These are phyloP conservation scores for Xenoacremonium recifei DNA, from an alignment of 2,329 filamentous ascomycete genomes.

Conservation along the genomic window DNA sequence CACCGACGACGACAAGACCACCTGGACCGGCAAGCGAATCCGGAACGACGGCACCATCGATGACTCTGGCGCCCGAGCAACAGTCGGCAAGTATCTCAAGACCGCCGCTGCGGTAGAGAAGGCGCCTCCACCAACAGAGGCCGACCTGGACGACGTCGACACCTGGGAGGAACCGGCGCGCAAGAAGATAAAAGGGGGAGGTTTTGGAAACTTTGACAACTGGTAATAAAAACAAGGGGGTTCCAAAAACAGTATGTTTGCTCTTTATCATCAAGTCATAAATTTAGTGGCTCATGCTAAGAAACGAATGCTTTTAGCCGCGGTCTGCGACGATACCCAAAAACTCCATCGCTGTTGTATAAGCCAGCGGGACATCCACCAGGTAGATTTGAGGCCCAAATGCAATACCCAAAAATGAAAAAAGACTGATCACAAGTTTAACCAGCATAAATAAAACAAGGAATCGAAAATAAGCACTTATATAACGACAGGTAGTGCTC, in stretches of 20 bases:
- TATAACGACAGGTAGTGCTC: slow-evolving; percentile 25
- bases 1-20: slow-evolving; percentile 83
- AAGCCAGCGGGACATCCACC: slow-evolving; percentile 5
- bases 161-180: slow-evolving; percentile 68
- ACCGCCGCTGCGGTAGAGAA: slow-evolving; percentile 36
- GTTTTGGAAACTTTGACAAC: slow-evolving; percentile 92
- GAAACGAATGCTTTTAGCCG: slow-evolving; percentile 8
- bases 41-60: slow-evolving; percentile 63
- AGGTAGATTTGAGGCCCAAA: too few relatives aligned
- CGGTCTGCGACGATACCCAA: slow-evolving; percentile 8
- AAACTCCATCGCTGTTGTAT: slow-evolving; percentile 4
- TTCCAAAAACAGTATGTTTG: neutral
- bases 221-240: slow-evolving; percentile 59
- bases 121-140: slow-evolving; percentile 46
- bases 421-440: neutral
- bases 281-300: slow-evolving; percentile 16
- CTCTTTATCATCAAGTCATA: slow-evolving; percentile 9
- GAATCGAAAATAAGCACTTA: slow-evolving; percentile 11
- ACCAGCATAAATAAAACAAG: neutral
- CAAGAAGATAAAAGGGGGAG: slow-evolving; percentile 76
- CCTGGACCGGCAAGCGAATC: slow-evolving; percentile 94
- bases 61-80: slow-evolving; percentile 38
- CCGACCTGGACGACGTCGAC: slow-evolving; percentile 62
- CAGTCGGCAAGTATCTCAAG: slow-evolving; percentile 81
- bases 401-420: slow-evolving; percentile 5